Conservation (phyloP, 73 alveolate genomes). For the Symbiodinium pilosum region DNA sequence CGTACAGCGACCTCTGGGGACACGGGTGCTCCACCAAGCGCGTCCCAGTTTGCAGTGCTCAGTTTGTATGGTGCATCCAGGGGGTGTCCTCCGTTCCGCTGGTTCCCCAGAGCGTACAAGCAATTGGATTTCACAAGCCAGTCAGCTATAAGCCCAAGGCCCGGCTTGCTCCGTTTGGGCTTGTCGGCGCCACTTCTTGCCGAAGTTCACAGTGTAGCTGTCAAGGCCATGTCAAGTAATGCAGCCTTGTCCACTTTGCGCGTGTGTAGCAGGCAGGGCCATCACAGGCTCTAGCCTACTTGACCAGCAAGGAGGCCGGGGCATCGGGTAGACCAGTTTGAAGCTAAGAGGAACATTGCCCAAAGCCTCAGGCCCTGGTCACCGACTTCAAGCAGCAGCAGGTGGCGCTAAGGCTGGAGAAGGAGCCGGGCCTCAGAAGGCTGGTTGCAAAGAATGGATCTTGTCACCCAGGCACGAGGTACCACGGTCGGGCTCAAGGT, state of each 20-base stretch:
- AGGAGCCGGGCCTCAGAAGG: background rate
- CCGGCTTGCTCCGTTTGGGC: conserved; percentile 7
- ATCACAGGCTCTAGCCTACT: background rate
- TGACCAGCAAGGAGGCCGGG: background rate
- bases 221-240: background rate
- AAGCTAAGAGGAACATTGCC: too few relatives aligned
- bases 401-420: background rate
- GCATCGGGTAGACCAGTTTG: background rate
- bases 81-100: too few relatives aligned
- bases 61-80: too few relatives aligned
- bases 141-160: background rate
- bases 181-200: background rate
- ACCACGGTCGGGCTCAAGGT: too few relatives aligned
- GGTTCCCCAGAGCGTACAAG: too few relatives aligned
- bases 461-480: too few relatives aligned
- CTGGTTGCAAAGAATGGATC: too few relatives aligned
- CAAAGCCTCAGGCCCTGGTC: background rate
- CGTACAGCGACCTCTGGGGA: too few relatives aligned
- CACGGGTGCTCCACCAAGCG: too few relatives aligned
- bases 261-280: background rate
- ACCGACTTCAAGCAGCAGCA: background rate
- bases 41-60: too few relatives aligned
- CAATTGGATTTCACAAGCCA: too few relatives aligned
- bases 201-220: background rate
- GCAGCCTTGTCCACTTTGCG: too few relatives aligned